Evolutionary conservation across 139 green algal species (phyloP).

Genomic region (Chlamydomonas sphaeroides): DNA sequence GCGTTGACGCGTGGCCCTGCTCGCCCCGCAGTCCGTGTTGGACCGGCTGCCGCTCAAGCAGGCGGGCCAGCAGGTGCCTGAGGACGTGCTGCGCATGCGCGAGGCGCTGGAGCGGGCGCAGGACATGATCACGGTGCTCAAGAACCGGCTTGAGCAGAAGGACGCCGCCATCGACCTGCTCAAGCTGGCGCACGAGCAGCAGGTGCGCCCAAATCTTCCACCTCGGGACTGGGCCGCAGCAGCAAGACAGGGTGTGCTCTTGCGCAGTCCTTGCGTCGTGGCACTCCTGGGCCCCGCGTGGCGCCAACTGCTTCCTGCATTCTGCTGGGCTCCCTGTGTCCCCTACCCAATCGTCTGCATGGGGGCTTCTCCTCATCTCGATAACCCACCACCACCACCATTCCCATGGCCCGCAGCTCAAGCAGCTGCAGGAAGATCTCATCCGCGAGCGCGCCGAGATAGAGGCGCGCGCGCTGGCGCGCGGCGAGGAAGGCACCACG

Average conservation of each 20-base stretch:
- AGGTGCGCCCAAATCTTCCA: too few species aligned
- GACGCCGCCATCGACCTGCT: slow-evolving; percentile 56
- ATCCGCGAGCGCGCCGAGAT: neutral
- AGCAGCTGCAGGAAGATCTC: slow-evolving; percentile 36
- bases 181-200: slow-evolving; percentile 48
- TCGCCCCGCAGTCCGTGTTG: slow-evolving; percentile 6
- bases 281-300: too few species aligned
- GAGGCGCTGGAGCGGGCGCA: slow-evolving; percentile 38
- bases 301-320: too few species aligned
- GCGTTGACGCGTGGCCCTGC: too few species aligned
- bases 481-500: slow-evolving; percentile 17
- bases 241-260: too few species aligned
- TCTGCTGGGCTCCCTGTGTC: too few species aligned
- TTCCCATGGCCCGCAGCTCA: slow-evolving; percentile 2
- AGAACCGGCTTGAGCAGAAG: slow-evolving; percentile 60
- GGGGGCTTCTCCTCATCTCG: too few species aligned
- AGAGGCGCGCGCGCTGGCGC: neutral
- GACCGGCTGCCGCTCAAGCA: slow-evolving; percentile 37
- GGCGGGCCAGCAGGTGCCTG: slow-evolving; percentile 15
- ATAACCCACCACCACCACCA: too few species aligned
- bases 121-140: slow-evolving; percentile 55
- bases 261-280: too few species aligned
- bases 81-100: slow-evolving; percentile 49
- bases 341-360: too few species aligned
- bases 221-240: too few species aligned